Evolutionary conservation across 192 early-diverging fungal species (phyloP), one percentile per base, ranked within the genome.

Genomic region (Coemansia aciculifera): DNA sequence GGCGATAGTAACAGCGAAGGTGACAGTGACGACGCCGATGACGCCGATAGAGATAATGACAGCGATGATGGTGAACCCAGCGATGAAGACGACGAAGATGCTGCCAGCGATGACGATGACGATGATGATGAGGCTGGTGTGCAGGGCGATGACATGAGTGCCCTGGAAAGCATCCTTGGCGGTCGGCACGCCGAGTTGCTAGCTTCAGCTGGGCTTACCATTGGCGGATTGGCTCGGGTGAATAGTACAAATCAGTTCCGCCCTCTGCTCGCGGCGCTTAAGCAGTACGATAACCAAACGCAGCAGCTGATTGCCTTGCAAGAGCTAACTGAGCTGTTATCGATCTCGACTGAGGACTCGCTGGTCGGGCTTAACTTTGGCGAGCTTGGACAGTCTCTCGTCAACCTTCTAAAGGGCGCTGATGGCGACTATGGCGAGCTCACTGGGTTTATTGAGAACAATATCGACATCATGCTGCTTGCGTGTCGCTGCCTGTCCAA

Each of bases 401-500:
- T 92, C n/a, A 59, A 65, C 3, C 61, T 96, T 12, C 72, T 93
- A 57, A 81, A 85, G 21, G 85, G 86, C 3, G 59, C 64, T 13
- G 84, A 80, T 5, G 60, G 39, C 49, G 54, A 57, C 54, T 69
- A 75, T 44, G 74, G 72, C 57, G 83, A 79, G 38, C 74, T 72
- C 49, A 59, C 29, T 12, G 69, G 49, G 1, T 34, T 66, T 15
- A 21, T 52, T 11, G 38, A 31, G 19, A 52, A 77, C 37, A 89
- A 86, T 59, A 87, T 90, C 6, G 92, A 94, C 42, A 75, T 92
- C 43, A 94, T 98, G 89, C 72, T 98, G 15, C 84, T 98, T 42
- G 90, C 95, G 11, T 94, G 92, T 57, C 92, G 96, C 9, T 98
- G 96, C 71, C 70, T 98, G 31, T 88, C 87, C 13, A 98, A 98